Base-by-base conservation (phyloP, 2,329 filamentous ascomycete species). In the Paraphaeosphaeria minitans region DNA sequence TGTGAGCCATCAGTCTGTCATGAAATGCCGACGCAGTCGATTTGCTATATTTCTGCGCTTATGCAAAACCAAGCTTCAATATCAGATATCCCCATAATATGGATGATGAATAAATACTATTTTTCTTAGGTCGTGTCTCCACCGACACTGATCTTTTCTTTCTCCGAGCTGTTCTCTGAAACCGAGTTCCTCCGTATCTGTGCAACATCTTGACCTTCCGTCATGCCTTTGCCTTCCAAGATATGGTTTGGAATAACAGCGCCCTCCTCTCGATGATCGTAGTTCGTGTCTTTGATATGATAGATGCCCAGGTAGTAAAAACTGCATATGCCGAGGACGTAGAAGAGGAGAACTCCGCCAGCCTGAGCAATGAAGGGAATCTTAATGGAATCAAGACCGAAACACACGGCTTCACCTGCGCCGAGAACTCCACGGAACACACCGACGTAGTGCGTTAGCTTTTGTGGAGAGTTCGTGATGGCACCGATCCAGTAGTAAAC, bases 401-500 rank as follows among this genome's bases (percentile, higher is more conserved):
- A 73, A 47, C 70, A 69, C 19, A 73, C 66, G 13, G 69, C 69
- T 61, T 73, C 70, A 29, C 69, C 69, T 0, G 69, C 70, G 46
- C 70, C 70, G 27, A 73, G 66, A 1, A 73, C 66, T 37, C 70
- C 70, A 9, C 70, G 63, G 50, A 73, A 73, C 37, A 72, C 61
- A 37, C 70, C 70, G 21, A 72, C 68, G 45, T 73, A 73, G 45
- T 73, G 69, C 0, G 66, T 72, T 10, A 72, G 64, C 49, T 72
- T 73, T 49, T 71, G 68, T 2, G 70, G 70, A 2, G 70, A 72
- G 56, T 72, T 73, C 13, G 70, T 72, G 29, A 73, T 53, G 3
- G 68, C 67, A n/a, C 70, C 70, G 46, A 72, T 71, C 67, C 65
- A 73, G 59, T 72, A 73, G 60, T 71, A 70, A 8, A 72, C 67